Base-by-base conservation (phyloP, 345 rosid species). In the Linum lewisii region DNA sequence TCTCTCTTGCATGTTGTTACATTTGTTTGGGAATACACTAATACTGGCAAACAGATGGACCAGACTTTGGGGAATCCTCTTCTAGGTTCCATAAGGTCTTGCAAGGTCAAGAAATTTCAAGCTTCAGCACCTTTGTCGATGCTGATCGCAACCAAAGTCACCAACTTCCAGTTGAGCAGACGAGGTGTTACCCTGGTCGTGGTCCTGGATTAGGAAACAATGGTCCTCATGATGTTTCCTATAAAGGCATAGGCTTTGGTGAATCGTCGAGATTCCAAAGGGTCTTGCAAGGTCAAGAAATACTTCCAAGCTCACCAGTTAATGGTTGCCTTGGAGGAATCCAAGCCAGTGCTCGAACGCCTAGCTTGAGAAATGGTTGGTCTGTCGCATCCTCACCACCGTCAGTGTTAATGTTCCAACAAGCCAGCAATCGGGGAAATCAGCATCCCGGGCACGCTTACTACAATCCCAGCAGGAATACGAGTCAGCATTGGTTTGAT, bases 201-300 rank as follows among this genome's bases (percentile, higher is more conserved):
- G 79, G 77, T 50, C n/a, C n/a, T n/a, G n/a, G n/a, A n/a, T n/a
- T n/a, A n/a, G n/a, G n/a, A 2, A 26, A 26, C 32, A 26, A 26
- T 26, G 32, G 78, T 7, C 71, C 58, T 44, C 66, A 22, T 45
- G 70, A 59, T 60, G 81, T 52, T 60, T 34, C 47, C 15, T n/a
- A 11, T 58, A 79, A 77, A 69, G 76, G 84, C 72, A 71, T 60
- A 42, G 89, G 81, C 78, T 83, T 78, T 66, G 69, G 80, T 65
- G 91, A 86, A 74, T 81, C 66, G 70, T 69, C 51, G 74, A n/a
- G 78, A 72, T 87, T 80, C 81, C 88, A 73, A 63, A 79, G 87
- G 88, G 99, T 89, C 90, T 87, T 93, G 85, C 96, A 89, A 93
- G 96, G 99, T 93, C 99, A 89, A 93, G 97, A 89, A 87, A 87